These are phyloP conservation scores for Neofusicoccum laricinum DNA, from an alignment of 2,329 filamentous ascomycete species.

Conservation along the genomic window DNA sequence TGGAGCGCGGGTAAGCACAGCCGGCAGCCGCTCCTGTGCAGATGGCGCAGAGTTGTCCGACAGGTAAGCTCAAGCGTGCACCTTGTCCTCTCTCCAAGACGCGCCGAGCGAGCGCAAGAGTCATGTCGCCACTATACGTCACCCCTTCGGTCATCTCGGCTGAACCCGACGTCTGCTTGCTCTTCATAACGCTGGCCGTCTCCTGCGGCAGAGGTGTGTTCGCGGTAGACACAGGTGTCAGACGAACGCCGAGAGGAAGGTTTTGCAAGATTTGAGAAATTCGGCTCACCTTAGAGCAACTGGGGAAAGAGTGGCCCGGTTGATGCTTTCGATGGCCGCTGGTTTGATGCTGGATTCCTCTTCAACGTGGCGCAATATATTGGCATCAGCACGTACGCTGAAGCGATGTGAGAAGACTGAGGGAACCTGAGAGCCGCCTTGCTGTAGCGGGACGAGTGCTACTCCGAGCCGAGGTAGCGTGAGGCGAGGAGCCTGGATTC, in stretches of 20 bases:
- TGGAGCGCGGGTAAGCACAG: background rate
- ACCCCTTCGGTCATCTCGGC: background rate
- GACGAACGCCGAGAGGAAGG: too few relatives aligned
- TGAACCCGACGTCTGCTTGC: too few relatives aligned
- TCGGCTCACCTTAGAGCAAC: background rate
- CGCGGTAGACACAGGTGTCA: too few relatives aligned
- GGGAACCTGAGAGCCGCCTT: too few relatives aligned
- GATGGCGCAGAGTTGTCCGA: background rate
- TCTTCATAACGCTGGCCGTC: too few relatives aligned
- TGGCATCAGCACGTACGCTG: too few relatives aligned
- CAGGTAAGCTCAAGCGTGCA: background rate
- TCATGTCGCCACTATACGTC: background rate
- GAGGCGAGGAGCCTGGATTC: too few relatives aligned
- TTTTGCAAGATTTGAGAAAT: too few relatives aligned
- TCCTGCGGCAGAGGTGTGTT: too few relatives aligned
- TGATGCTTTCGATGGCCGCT: background rate
- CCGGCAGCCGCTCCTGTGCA: background rate
- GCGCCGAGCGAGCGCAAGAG: background rate
- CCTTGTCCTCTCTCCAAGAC: background rate
- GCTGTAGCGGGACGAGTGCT: too few relatives aligned
- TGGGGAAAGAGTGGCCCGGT: background rate
- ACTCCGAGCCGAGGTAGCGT: background rate
- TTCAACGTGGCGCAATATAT: background rate
- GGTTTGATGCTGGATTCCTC: background rate
- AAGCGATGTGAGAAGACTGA: too few relatives aligned